Conservation (phyloP, 306 rosid genomes). For the Dalbergia cochinchinensis region DNA sequence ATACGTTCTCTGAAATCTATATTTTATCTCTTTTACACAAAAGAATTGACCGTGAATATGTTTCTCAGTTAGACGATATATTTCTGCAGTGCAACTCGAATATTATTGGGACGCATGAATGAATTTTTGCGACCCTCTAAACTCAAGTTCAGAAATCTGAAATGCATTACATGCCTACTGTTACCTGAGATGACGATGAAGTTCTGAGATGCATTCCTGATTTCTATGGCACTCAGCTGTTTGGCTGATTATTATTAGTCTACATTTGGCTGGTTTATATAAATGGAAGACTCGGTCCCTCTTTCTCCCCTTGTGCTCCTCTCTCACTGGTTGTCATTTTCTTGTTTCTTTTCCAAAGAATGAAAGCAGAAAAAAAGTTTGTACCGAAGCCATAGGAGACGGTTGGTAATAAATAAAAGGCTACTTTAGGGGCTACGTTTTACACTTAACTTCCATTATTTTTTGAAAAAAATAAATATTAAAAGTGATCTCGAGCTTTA, state of each 20-base stretch:
- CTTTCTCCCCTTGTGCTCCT: neutral
- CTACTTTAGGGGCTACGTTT: too few species aligned
- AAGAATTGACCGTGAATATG: neutral
- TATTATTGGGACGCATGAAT: too few species aligned
- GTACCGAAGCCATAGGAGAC: too few species aligned
- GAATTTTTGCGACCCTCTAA: neutral
- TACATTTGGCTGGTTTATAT: neutral
- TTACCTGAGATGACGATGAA: neutral
- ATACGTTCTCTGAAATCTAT: neutral
- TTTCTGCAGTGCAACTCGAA: too few species aligned
- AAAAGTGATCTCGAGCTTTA: too few species aligned
- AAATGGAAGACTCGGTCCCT: conserved; percentile 24
- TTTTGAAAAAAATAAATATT: too few species aligned
- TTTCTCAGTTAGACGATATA: too few species aligned
- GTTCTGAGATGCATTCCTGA: neutral
- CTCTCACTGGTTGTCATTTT: too few species aligned
- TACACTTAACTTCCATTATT: too few species aligned
- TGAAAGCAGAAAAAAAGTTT: too few species aligned
- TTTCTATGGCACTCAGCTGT: neutral
- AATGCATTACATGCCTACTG: neutral
- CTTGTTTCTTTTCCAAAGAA: too few species aligned
- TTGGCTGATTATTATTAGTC: neutral
- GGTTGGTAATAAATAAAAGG: too few species aligned
- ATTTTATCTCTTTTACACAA: neutral
- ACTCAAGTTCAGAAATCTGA: neutral